Conservation (phyloP, 139 green algal species). For the Chlamydomonas sphaeroides region DNA sequence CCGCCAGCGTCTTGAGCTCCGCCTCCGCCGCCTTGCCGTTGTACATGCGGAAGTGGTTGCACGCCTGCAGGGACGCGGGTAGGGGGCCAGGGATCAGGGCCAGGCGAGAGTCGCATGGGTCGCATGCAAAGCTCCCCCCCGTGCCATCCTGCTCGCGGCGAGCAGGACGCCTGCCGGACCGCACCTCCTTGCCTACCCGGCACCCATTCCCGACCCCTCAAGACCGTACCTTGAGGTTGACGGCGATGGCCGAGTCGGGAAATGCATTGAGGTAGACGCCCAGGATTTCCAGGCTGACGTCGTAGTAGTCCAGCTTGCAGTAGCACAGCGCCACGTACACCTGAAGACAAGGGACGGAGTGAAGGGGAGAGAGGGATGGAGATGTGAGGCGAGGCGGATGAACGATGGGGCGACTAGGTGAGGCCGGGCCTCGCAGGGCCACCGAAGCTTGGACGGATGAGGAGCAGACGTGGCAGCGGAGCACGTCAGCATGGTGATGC, state of each 20-base stretch:
- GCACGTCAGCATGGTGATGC: no score
- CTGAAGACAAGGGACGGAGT: background rate
- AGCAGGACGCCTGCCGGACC: no score
- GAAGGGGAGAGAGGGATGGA: background rate
- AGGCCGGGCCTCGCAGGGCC: no score
- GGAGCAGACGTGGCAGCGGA: no score
- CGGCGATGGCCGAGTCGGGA: slow-evolving; percentile 65
- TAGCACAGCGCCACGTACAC: slow-evolving; percentile 87
- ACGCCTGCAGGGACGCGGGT: no score
- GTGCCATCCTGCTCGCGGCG: no score
- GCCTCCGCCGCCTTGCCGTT: slow-evolving; percentile 79
- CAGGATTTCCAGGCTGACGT: slow-evolving; percentile 85
- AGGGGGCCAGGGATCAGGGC: background rate
- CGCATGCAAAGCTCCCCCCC: no score
- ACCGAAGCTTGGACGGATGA: no score
- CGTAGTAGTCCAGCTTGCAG: slow-evolving; percentile 90
- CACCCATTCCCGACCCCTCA: background rate
- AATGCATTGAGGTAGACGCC: slow-evolving; percentile 62
- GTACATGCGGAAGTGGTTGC: slow-evolving; percentile 69
- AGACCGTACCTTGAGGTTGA: slow-evolving; percentile 80
- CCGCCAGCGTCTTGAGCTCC: slow-evolving; percentile 69
- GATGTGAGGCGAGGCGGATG: background rate
- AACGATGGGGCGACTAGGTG: no score
- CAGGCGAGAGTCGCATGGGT: no score
- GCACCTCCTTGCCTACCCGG: no score